phyloP scores from a whole-genome alignment of 169 alveolate species.

The Eimeria acervulina region DNA sequence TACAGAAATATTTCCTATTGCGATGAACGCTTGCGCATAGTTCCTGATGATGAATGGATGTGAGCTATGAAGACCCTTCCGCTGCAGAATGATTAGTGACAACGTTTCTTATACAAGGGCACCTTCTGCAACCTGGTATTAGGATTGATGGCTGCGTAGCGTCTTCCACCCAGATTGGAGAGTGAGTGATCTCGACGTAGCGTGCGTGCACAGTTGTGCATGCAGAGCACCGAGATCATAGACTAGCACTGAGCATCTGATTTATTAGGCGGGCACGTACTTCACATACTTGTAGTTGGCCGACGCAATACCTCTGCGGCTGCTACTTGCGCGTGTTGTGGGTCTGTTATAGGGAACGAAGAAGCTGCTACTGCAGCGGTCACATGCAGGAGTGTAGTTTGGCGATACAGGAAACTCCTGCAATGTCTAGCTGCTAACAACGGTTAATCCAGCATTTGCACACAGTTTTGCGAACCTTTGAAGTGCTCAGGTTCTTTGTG shows the following conservation, averaged over 20 bases:
- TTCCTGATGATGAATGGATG: too few relatives aligned
- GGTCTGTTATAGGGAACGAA: not conserved
- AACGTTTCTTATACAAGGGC: not conserved
- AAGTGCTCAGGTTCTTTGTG: too few relatives aligned
- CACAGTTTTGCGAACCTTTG: not conserved
- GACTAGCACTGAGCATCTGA: not conserved
- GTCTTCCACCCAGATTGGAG: not conserved
- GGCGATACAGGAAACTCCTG: not conserved
- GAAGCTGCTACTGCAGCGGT: not conserved
- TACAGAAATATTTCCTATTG: too few relatives aligned
- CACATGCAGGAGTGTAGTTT: not conserved
- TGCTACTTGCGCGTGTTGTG: not conserved
- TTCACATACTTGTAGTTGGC: not conserved
- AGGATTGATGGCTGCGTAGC: not conserved
- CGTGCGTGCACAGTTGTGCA: not conserved
- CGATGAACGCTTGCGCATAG: too few relatives aligned
- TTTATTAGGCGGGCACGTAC: not conserved
- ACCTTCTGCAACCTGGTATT: not conserved
- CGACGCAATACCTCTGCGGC: not conserved
- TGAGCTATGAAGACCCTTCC: too few relatives aligned
- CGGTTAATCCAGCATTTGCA: not conserved
- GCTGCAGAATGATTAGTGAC: not conserved
- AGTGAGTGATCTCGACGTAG: not conserved
- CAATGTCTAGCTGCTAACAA: not conserved
- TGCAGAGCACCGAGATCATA: not conserved